These are phyloP conservation scores for Poterioochromonas sp. DNA, from an alignment of 352 stramenopile genomes.

Conservation along the genomic window DNA sequence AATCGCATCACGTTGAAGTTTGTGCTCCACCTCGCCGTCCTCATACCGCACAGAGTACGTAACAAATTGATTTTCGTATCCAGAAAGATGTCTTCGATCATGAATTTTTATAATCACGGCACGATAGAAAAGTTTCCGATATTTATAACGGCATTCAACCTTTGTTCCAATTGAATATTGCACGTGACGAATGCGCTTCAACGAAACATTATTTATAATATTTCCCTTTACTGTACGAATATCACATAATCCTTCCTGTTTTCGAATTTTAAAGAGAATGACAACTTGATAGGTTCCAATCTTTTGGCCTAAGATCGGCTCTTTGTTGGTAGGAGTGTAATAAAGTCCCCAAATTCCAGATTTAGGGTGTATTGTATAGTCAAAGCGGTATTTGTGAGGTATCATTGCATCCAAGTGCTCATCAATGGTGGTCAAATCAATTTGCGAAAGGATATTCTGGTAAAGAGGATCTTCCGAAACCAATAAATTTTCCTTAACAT, in stretches of 20 bases:
- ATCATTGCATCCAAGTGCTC: too few relatives aligned
- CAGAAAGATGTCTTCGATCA: not conserved
- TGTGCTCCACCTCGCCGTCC: not conserved
- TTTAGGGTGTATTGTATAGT: too few relatives aligned
- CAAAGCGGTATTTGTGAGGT: too few relatives aligned
- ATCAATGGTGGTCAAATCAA: too few relatives aligned
- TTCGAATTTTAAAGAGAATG: constrained; percentile 1
- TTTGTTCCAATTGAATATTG: not conserved
- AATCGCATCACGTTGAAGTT: not conserved
- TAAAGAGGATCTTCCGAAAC: too few relatives aligned
- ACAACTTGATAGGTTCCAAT: not conserved
- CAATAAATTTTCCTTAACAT: too few relatives aligned
- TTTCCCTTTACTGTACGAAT: not conserved
- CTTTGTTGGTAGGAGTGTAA: too few relatives aligned
- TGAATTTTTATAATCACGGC: not conserved
- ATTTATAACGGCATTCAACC: constrained; percentile 12
- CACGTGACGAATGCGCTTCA: not conserved
- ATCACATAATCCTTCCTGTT: constrained; percentile 2
- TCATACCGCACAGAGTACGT: constrained; percentile 5
- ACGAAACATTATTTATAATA: not conserved
- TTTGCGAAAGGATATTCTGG: too few relatives aligned
- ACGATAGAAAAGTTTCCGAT: constrained; percentile 6
- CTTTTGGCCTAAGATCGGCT: too few relatives aligned
- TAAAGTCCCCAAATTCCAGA: too few relatives aligned
- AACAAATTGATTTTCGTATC: not conserved